A percentile compares a stretch with the other conserved stretches of the same genome.
phyloP scores from a whole-genome alignment of 768 basidiomycete genomes.

The Amanita molliuscula region DNA sequence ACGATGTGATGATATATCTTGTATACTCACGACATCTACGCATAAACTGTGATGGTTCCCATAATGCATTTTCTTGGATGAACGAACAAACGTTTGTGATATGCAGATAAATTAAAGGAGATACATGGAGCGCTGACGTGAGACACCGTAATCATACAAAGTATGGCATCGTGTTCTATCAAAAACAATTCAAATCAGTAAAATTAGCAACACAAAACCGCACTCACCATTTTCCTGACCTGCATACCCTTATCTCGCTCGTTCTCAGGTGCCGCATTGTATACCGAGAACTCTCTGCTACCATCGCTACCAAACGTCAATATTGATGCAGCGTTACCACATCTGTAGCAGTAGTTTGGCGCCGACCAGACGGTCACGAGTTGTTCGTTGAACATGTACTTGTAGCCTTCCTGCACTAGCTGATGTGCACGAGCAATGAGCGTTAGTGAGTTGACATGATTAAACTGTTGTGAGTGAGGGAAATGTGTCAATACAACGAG shows the following conservation, averaged over 20 bases:
- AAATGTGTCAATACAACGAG: neutral
- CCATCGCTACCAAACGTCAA: conserved; percentile 72
- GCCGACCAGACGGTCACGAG: conserved; percentile 93
- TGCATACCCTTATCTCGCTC: conserved; percentile 75
- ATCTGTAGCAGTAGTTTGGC: conserved; percentile 72
- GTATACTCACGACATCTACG: too few relatives aligned
- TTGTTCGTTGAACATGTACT: conserved; percentile 91
- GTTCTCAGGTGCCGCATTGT: conserved; percentile 84
- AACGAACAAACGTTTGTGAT: neutral
- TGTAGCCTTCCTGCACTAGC: conserved; percentile 91
- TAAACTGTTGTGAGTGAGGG: conserved; percentile 47
- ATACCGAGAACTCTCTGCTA: conserved; percentile 66
- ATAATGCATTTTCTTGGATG: too few relatives aligned
- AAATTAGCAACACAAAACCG: neutral
- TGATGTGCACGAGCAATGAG: conserved; percentile 96
- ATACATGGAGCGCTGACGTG: neutral
- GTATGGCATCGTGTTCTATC: conserved; percentile 45
- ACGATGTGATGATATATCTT: neutral
- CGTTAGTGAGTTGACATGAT: conserved; percentile 78
- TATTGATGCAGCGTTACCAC: conserved; percentile 88
- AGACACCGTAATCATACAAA: conserved; percentile 27
- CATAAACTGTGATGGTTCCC: too few relatives aligned
- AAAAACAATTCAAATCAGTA: neutral
- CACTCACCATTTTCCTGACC: conserved; percentile 60
- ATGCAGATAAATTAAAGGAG: neutral